Percentiles rank a stretch among this genome's conserved stretches.
These are phyloP conservation scores for Dothistroma pini DNA, from an alignment of 2,329 filamentous ascomycete species.

Conservation along the genomic window DNA sequence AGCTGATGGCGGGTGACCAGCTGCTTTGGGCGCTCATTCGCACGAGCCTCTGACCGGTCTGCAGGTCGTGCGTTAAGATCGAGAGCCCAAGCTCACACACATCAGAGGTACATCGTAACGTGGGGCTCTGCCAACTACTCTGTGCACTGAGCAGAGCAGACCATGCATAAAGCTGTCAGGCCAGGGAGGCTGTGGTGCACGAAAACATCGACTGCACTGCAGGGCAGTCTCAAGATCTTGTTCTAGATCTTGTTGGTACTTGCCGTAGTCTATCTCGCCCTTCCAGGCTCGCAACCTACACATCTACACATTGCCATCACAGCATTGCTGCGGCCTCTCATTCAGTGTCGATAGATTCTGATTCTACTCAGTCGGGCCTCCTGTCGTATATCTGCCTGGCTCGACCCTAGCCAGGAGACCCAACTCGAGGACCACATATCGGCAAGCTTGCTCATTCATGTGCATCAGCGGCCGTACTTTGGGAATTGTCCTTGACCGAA, in stretches of 20 bases:
- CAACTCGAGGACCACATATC: no score
- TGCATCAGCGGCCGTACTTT: background rate
- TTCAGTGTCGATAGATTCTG: background rate
- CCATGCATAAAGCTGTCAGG: constrained; percentile 2
- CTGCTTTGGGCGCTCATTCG: constrained; percentile 3
- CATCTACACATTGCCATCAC: background rate
- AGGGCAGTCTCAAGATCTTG: background rate
- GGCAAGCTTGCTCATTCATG: background rate
- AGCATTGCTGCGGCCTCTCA: constrained; percentile 3
- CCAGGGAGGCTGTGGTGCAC: constrained; percentile 6
- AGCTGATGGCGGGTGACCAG: background rate
- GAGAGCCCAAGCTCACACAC: background rate
- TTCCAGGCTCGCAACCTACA: background rate
- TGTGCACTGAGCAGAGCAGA: background rate
- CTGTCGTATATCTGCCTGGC: no score
- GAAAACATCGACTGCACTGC: background rate
- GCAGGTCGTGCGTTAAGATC: background rate
- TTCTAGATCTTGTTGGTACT: background rate
- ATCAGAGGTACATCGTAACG: constrained; percentile 6
- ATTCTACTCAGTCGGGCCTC: no score
- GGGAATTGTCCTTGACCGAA: background rate
- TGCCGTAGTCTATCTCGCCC: background rate
- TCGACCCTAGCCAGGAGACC: no score
- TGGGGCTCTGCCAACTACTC: constrained; percentile 10
- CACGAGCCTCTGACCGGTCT: constrained; percentile 6